Evolutionary conservation across 2,329 filamentous ascomycete genomes (phyloP).

Genomic region (Ophiocordyceps unilateralis): DNA sequence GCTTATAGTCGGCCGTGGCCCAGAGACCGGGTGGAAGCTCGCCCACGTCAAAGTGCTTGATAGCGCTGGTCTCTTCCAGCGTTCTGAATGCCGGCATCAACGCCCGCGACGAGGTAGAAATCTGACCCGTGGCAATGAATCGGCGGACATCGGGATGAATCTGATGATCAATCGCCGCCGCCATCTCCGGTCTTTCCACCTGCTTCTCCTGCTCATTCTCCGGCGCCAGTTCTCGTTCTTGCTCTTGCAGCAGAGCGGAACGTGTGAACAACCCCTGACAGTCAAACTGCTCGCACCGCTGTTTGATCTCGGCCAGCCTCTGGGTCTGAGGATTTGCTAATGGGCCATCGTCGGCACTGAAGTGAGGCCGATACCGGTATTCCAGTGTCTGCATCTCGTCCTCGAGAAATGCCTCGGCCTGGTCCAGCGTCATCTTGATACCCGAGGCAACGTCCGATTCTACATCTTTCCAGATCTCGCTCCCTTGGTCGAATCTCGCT

Average conservation of each 20-base stretch:
- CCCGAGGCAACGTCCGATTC: too few species aligned
- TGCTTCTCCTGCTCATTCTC: conserved; percentile 46
- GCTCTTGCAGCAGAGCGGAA: too few species aligned
- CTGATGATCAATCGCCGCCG: conserved; percentile 1
- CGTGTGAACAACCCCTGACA: too few species aligned
- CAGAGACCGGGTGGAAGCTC: background rate
- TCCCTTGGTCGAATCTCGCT: background rate
- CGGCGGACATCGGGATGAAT: background rate
- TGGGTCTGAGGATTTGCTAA: too few species aligned
- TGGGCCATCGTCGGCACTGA: background rate
- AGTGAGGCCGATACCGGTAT: background rate
- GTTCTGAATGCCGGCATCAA: background rate
- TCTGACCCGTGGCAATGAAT: background rate
- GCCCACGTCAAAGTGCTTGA: background rate
- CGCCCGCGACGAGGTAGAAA: too few species aligned
- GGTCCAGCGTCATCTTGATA: background rate
- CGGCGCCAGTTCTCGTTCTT: conserved; percentile 32
- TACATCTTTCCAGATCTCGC: background rate
- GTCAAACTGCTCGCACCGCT: conserved; percentile 3
- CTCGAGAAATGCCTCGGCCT: background rate
- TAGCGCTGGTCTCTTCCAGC: background rate
- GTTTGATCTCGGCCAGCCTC: too few species aligned
- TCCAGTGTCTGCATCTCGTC: conserved; percentile 1
- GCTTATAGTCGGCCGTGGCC: background rate
- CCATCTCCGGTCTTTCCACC: conserved; percentile 24